Conservation (phyloP, 2,329 filamentous ascomycete species). For the Botryotinia calthae region DNA sequence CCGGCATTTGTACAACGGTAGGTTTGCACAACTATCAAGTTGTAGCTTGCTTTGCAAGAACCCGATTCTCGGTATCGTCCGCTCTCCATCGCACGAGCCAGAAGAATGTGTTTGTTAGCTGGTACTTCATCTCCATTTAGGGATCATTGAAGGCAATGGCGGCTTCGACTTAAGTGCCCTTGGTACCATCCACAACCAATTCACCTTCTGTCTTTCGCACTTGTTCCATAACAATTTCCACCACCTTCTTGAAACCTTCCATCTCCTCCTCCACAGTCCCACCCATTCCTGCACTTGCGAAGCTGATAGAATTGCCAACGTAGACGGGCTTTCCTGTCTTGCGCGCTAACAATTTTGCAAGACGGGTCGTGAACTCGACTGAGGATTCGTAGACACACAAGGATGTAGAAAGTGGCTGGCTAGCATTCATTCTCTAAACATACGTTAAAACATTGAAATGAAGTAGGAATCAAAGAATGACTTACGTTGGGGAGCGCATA, state of each 20-base stretch:
- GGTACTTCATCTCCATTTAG: neutral
- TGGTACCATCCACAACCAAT: constrained; percentile 21
- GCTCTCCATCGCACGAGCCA: neutral
- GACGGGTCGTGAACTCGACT: constrained; percentile 79
- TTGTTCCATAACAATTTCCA: constrained; percentile 63
- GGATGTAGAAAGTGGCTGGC: constrained; percentile 70
- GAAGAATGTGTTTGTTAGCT: neutral
- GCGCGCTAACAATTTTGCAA: constrained; percentile 80
- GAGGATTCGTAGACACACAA: constrained; percentile 74
- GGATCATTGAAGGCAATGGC: neutral
- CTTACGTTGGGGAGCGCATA: constrained; percentile 88
- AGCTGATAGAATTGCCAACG: constrained; percentile 82
- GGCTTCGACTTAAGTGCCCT: constrained; percentile 8
- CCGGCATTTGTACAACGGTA: constrained; percentile 8
- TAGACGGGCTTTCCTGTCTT: constrained; percentile 75
- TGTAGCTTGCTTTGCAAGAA: constrained; percentile 15
- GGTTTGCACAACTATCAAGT: constrained; percentile 11
- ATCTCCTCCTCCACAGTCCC: constrained; percentile 91
- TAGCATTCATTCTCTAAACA: constrained; percentile 42
- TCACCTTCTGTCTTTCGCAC: constrained; percentile 42
- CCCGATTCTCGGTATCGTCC: constrained; percentile 10
- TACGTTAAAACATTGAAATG: constrained; percentile 23
- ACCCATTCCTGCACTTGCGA: constrained; percentile 70
- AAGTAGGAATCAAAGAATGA: constrained; percentile 18
- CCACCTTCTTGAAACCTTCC: constrained; percentile 75